Percentiles rank a stretch among this genome's conserved stretches.
Conservation (phyloP, 2,329 filamentous ascomycete species). For the Orbilia quercus region DNA sequence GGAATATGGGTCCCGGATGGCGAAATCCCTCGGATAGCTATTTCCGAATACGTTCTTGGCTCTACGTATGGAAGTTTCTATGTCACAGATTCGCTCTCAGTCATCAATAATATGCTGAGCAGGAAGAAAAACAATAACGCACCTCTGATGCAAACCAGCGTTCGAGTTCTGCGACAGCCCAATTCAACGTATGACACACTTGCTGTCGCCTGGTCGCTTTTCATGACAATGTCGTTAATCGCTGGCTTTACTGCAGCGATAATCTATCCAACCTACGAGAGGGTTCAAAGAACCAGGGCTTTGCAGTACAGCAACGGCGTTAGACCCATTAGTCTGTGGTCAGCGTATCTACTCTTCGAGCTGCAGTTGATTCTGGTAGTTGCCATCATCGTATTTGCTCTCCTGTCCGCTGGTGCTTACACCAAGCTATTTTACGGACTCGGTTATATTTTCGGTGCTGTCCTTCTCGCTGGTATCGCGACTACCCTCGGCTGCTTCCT, state of each 20-base stretch:
- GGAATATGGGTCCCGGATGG: constrained; percentile 31
- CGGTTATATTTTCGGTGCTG: constrained; percentile 82
- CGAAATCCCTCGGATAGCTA: constrained; percentile 19
- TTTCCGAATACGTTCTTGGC: background rate
- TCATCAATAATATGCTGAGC: constrained; percentile 34
- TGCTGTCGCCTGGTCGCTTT: constrained; percentile 62
- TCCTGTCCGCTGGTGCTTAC: constrained; percentile 60
- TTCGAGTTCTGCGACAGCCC: constrained; percentile 75
- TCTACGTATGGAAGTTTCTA: background rate
- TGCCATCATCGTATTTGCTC: constrained; percentile 67
- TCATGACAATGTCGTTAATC: constrained; percentile 79
- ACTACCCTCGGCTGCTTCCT: constrained; percentile 82
- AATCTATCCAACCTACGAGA: constrained; percentile 84
- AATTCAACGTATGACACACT: constrained; percentile 77
- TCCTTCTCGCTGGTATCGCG: constrained; percentile 82
- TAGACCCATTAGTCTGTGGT: constrained; percentile 81
- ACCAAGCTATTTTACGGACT: constrained; percentile 74
- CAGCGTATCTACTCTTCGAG: constrained; percentile 84
- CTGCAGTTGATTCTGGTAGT: constrained; percentile 70
- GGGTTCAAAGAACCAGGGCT: constrained; percentile 80
- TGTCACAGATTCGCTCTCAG: constrained; percentile 7
- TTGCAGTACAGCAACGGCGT: constrained; percentile 94
- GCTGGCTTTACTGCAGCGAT: constrained; percentile 80
- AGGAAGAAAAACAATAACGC: constrained; percentile 10
- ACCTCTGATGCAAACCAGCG: constrained; percentile 19